Conservation (phyloP, 768 basidiomycete species). For the Leccinum fibrillosum region DNA sequence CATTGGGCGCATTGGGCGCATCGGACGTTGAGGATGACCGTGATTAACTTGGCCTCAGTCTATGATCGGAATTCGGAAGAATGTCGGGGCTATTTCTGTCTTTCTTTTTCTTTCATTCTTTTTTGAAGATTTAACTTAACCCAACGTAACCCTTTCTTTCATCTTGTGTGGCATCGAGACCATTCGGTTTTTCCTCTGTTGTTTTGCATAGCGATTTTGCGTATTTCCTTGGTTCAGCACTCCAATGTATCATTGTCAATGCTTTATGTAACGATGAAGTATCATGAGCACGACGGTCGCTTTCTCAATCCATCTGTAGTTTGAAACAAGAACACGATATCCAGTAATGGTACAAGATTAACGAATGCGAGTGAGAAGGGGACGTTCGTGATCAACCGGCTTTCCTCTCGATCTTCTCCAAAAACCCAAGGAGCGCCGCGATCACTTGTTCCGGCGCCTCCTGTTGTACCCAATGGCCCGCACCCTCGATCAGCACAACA, state of each 20-base stretch:
- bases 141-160: not conserved
- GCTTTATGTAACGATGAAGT: conserved; percentile 12
- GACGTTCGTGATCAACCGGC: not conserved
- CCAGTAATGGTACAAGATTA: not conserved
- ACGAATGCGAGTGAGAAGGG: not conserved
- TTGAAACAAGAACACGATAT: not conserved
- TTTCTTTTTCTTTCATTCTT: not conserved
- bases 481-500: conserved; percentile 50
- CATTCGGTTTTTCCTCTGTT: conserved; percentile 14
- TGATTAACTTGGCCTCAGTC: not conserved
- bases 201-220: conserved; percentile 25
- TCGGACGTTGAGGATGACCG: not conserved
- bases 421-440: conserved; percentile 38
- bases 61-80: not conserved
- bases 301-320: conserved; percentile 13
- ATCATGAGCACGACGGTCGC: conserved; percentile 13
- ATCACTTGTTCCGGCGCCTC: conserved; percentile 47
- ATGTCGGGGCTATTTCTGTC: not conserved
- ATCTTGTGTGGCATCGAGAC: conserved; percentile 4
- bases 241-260: conserved; percentile 22
- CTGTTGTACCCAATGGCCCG: conserved; percentile 67
- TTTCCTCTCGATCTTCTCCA: conserved; percentile 24
- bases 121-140: conserved; percentile 8
- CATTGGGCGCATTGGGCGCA: not conserved
- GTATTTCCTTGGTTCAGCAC: conserved; percentile 15